Evolutionary conservation across 1,139 yeast species (phyloP).

Genomic region (Nakaseomyces uthaithaninus): DNA sequence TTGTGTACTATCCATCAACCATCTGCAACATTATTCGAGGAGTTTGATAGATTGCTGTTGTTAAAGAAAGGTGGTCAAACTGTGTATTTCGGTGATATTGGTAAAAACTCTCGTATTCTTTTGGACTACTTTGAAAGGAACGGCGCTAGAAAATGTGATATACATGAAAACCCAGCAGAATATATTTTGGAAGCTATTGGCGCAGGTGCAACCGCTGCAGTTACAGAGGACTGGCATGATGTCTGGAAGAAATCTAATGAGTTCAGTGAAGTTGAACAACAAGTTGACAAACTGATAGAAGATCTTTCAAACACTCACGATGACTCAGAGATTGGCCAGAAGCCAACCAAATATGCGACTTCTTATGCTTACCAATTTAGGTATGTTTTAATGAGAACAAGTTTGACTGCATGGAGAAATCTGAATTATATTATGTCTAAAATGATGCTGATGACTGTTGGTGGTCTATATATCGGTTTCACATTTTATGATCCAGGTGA

Average conservation of each 20-base stretch:
- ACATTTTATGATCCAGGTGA: conserved; percentile 36
- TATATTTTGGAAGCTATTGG: conserved; percentile 54
- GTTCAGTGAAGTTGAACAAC: conserved; percentile 21
- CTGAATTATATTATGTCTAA: conserved; percentile 39
- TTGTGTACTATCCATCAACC: conserved; percentile 35
- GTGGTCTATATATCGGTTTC: conserved; percentile 41
- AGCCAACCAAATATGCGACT: conserved; percentile 34
- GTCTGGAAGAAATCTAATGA: conserved; percentile 41
- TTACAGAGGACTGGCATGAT: conserved; percentile 41
- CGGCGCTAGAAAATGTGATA: conserved; percentile 47
- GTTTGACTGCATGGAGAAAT: conserved; percentile 40
- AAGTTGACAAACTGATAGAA: conserved; percentile 25
- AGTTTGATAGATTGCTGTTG: conserved; percentile 40
- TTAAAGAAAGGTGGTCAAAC: conserved; percentile 48
- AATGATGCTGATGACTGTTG: conserved; percentile 34
- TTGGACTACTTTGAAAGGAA: conserved; percentile 45
- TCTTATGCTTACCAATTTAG: conserved; percentile 35
- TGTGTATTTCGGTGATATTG: conserved; percentile 54
- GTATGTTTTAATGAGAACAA: conserved; percentile 33
- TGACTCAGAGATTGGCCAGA: conserved; percentile 9
- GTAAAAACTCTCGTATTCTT: conserved; percentile 41
- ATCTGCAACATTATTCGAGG: conserved; percentile 47
- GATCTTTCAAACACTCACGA: conserved; percentile 14
- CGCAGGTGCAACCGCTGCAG: conserved; percentile 48
- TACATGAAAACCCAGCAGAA: conserved; percentile 49